phyloP scores from a whole-genome alignment of 164 flowering plant genomes.

The Echeveria elegans region DNA sequence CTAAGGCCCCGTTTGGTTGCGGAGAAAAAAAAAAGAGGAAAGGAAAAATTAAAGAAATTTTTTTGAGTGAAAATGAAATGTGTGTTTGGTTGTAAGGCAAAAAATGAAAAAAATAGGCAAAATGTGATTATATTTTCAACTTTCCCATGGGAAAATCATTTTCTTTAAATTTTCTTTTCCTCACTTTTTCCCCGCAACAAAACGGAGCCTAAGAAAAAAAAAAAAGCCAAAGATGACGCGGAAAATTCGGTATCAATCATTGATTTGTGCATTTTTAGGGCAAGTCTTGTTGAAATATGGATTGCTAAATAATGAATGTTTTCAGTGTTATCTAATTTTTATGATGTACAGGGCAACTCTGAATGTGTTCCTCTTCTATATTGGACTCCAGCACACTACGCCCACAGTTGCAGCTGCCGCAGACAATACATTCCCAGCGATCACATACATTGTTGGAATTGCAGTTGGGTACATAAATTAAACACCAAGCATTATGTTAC shows the following conservation, averaged over 20 bases:
- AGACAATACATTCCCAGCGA: conserved; percentile 37
- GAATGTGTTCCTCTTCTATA: conserved; percentile 37
- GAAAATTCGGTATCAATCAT: not conserved
- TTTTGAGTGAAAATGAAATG: no score
- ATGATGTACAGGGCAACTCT: conserved; percentile 26
- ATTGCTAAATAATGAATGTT: not conserved
- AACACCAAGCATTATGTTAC: not conserved
- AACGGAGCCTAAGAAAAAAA: no score
- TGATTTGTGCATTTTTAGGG: conserved; percentile 10
- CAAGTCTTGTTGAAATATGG: not conserved
- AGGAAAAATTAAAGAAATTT: no score
- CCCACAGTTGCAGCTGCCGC: conserved; percentile 46
- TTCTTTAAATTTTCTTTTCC: no score
- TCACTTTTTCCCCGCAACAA: no score
- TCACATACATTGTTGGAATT: conserved; percentile 46
- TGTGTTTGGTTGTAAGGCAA: no score
- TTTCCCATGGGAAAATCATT: no score
- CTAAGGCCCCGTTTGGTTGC: no score
- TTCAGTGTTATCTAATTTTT: not conserved
- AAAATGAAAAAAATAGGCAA: no score
- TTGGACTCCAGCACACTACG: conserved; percentile 40
- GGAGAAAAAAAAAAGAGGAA: no score
- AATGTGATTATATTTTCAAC: no score
- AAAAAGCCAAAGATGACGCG: conserved; percentile 17
- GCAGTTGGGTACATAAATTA: conserved; percentile 26